Evolutionary conservation across 2,329 filamentous ascomycete genomes (phyloP).

Genomic region (Teratosphaeria zuluensis): DNA sequence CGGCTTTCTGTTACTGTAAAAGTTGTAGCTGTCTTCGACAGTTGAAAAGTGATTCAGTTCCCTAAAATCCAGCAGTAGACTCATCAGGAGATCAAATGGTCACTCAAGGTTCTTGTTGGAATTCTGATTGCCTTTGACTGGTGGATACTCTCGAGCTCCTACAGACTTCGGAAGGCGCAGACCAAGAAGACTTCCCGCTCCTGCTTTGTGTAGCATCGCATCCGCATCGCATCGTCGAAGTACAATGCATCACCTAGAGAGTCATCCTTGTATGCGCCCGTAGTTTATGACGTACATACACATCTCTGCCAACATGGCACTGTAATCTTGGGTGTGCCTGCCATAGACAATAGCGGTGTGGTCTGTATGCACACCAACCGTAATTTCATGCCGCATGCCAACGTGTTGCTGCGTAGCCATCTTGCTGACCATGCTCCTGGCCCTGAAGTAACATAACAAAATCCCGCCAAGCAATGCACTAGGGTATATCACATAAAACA

Average conservation of each 20-base stretch:
- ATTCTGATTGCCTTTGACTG: background rate
- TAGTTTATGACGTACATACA: background rate
- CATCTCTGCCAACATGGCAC: background rate
- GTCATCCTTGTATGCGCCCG: background rate
- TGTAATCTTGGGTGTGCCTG: background rate
- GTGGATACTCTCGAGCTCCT: background rate
- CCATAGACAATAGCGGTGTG: background rate
- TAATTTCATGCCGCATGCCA: background rate
- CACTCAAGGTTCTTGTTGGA: no score
- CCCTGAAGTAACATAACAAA: background rate
- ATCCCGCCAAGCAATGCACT: background rate
- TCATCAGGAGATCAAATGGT: no score
- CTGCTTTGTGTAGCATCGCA: background rate
- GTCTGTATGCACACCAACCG: no score
- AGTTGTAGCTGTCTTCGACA: no score
- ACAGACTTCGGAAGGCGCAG: no score
- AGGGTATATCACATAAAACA: background rate
- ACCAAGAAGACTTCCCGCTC: background rate
- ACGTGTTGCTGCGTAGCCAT: background rate
- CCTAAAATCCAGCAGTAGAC: no score
- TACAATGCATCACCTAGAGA: background rate
- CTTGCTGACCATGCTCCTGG: background rate
- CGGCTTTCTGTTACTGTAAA: no score
- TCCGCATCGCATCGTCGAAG: no score
- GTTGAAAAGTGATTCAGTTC: no score